These are phyloP conservation scores for Fusarium kyushuense DNA, from an alignment of 2,329 filamentous ascomycete species.

Conservation along the genomic window DNA sequence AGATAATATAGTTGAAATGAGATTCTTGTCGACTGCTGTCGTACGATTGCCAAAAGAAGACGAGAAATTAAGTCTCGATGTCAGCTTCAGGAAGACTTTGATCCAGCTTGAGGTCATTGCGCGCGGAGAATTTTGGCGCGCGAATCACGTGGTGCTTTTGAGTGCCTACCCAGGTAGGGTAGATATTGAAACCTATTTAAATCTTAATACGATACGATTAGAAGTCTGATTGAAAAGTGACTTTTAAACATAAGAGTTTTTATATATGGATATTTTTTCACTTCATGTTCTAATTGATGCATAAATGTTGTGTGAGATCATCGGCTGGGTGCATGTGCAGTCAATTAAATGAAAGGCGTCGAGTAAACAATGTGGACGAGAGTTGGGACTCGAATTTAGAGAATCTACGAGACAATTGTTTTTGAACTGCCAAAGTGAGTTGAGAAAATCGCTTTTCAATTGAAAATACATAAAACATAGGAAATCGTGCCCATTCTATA, in stretches of 20 bases:
- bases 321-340: not conserved
- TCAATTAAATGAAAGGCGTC: not conserved
- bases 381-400: not conserved
- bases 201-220: not conserved
- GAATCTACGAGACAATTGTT: not conserved
- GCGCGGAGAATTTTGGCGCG: conserved; percentile 40
- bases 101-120: conserved; percentile 8
- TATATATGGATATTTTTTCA: not conserved
- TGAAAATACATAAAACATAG: conserved; percentile 32
- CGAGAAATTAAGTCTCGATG: conserved; percentile 8
- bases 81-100: conserved; percentile 13
- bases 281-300: not conserved
- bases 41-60: not conserved
- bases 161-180: not conserved
- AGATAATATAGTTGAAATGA: not conserved
- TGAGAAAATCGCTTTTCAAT: conserved; percentile 42
- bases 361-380: not conserved
- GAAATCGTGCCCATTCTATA: conserved; percentile 29
- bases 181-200: not conserved
- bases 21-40: not conserved
- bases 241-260: not conserved
- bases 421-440: not conserved
- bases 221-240: not conserved
- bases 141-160: conserved; percentile 31
- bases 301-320: too few relatives aligned